phyloP scores from a whole-genome alignment of 2,329 filamentous ascomycete genomes.

The Fusarium austroafricanum region DNA sequence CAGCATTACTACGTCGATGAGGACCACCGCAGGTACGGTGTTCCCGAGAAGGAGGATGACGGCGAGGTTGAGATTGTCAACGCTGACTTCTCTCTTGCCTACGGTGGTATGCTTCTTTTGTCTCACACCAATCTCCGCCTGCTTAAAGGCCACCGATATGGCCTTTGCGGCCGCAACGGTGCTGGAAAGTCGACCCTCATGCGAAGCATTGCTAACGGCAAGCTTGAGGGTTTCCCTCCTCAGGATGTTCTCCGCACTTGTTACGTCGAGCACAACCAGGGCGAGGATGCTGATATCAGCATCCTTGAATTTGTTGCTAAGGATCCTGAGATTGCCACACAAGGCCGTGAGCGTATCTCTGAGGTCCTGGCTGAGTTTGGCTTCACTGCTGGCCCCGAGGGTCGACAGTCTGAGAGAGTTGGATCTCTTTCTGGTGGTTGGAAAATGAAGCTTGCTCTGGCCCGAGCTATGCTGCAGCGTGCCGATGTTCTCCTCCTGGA shows the following conservation, averaged over 20 bases:
- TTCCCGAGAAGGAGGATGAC: conserved; percentile 86
- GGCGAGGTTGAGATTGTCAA: conserved; percentile 98
- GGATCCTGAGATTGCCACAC: conserved; percentile 84
- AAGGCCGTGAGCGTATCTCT: conserved; percentile 83
- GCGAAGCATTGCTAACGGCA: conserved; percentile 94
- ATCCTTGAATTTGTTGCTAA: conserved; percentile 94
- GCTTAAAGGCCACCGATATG: conserved; percentile 96
- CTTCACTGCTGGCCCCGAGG: conserved; percentile 89
- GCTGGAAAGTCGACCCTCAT: conserved; percentile 99
- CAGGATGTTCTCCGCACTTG: conserved; percentile 94
- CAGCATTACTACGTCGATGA: conserved; percentile 83
- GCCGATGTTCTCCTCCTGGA: conserved; percentile 97
- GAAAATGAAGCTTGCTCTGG: conserved; percentile 99
- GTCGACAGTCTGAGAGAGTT: conserved; percentile 88
- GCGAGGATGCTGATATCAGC: conserved; percentile 95
- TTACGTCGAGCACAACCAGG: conserved; percentile 99
- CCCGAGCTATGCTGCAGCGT: conserved; percentile 94
- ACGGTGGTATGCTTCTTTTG: conserved; percentile 95
- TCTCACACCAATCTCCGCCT: conserved; percentile 96
- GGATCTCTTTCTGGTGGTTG: conserved; percentile 96
- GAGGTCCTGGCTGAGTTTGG: conserved; percentile 90
- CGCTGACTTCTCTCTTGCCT: conserved; percentile 95
- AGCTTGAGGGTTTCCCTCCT: conserved; percentile 95
- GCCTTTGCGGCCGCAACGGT: conserved; percentile 96
- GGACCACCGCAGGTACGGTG: conserved; percentile 87